Evolutionary conservation across 345 rosid species (phyloP).

Genomic region (Gossypium stocksii): DNA sequence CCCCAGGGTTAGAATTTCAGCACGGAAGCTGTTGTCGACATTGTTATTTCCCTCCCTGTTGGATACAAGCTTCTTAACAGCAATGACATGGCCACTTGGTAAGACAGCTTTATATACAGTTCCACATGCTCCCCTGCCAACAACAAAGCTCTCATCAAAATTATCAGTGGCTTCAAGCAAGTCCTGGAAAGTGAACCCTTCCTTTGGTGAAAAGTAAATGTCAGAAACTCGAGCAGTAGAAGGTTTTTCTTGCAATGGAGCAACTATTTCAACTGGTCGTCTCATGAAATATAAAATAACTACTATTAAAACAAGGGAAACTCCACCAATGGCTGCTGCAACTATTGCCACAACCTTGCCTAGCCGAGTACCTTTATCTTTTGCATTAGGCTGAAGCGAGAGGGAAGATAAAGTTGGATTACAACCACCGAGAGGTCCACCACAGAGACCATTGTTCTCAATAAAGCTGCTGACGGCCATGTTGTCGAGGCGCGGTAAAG

Average conservation of each 20-base stretch:
- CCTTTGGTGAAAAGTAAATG: constrained; percentile 69
- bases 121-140: constrained; percentile 94
- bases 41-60: constrained; percentile 64
- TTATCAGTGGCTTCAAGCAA: constrained; percentile 64
- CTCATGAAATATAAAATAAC: constrained; percentile 59
- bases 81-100: constrained; percentile 53
- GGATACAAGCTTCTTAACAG: constrained; percentile 81
- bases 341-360: constrained; percentile 59
- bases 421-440: constrained; percentile 57
- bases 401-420: constrained; percentile 26
- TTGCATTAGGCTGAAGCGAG: constrained; percentile 25
- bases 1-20: constrained; percentile 78
- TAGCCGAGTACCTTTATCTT: constrained; percentile 25
- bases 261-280: constrained; percentile 36
- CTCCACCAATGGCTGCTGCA: constrained; percentile 64
- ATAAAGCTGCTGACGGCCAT: constrained; percentile 49
- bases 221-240: constrained; percentile 38
- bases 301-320: constrained; percentile 58
- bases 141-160: constrained; percentile 61
- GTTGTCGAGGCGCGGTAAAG: constrained; percentile 38
- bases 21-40: constrained; percentile 73
- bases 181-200: constrained; percentile 77
- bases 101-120: constrained; percentile 75
- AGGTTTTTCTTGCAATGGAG: constrained; percentile 40
- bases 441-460: constrained; percentile 71